Evolutionary conservation across 108 stramenopile species (phyloP).

Genomic region (Cyclotella distinguenda): DNA sequence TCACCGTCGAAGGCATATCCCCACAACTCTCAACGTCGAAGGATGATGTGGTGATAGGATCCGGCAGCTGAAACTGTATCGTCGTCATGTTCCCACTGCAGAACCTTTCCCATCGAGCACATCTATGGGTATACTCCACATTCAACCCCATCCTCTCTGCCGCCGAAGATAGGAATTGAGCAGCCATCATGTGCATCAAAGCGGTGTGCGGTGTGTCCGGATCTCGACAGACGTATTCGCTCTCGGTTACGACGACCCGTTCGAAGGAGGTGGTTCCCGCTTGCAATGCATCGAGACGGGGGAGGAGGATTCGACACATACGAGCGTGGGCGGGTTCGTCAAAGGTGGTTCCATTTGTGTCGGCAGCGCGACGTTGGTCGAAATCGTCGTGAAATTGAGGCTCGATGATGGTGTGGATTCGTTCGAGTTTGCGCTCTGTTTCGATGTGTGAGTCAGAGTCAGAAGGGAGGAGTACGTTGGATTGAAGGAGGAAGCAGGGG

Average conservation of each 20-base stretch:
- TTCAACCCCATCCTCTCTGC: constrained; percentile 16
- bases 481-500: constrained; percentile 5
- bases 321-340: constrained; percentile 31
- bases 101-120: constrained; percentile 37
- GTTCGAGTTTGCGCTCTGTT: constrained; percentile 4
- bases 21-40: too few relatives aligned
- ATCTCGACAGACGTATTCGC: constrained; percentile 35
- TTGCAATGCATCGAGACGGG: constrained; percentile 20
- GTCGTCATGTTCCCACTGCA: constrained; percentile 35
- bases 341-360: constrained; percentile 29
- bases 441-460: background rate
- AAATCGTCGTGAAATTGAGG: constrained; percentile 18
- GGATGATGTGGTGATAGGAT: constrained; percentile 29
- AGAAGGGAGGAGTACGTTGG: background rate
- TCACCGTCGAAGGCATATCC: constrained; percentile 21
- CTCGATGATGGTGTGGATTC: background rate
- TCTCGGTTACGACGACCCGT: constrained; percentile 20
- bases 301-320: constrained; percentile 28
- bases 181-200: constrained; percentile 39
- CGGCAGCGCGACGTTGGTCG: constrained; percentile 32
- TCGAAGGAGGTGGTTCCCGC: constrained; percentile 25
- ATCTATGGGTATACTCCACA: constrained; percentile 34
- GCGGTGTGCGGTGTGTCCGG: constrained; percentile 26
- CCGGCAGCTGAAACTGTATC: constrained; percentile 31
- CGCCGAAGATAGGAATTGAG: constrained; percentile 15